Evolutionary conservation across 495 filamentous ascomycete genomes (phyloP), one percentile per base, ranked within the genome.

Genomic region (Chaetomidium leptoderma): DNA sequence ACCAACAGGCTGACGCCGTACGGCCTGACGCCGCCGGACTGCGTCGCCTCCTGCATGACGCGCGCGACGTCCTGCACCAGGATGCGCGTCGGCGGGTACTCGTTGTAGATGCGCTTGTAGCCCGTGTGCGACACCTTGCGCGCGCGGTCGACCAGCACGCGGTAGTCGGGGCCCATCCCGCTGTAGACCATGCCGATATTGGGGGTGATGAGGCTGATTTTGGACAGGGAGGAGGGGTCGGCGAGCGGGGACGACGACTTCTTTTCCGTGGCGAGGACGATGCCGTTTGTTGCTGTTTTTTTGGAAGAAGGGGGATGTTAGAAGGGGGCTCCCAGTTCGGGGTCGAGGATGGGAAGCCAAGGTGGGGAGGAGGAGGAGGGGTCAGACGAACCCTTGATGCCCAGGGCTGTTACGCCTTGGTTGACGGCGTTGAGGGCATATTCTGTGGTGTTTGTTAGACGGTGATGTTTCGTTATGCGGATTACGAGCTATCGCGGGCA

Each of bases 131-230:
- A 93, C 56, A 97, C 93, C 75, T 97, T 97, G 63, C 93, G 91
- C 59, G 93, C 95, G 72, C 89, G 91, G 78, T 99, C 93, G 57
- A 96, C 95, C 44, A 99, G 84, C 43, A 97, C 90, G 65, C 93
- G 86, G 78, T 97, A 99, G 75, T 99, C 95, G 50, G 93, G 93
- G 17, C 95, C 91, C 93, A 98, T 99, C 70, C 93, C 93, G 23
- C 89, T 88, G 78, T 99, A 99, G 67, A 99, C 95, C 95, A 97
- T 97, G 72, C 95, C 95, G 77, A 97, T 97, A 81, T 99, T 91
- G 60, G 93, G 93, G 40, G 95, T 97, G 78, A 99, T 89, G 66
- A 93, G 83, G 72, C 89, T 93, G 80, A 99, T 89, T 79, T 99
- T 99, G 70, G 92, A 93, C 67, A 95, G 86, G 23, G 95, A 97